phyloP scores from a whole-genome alignment of 257 asterid genomes.

The Parsonsia alboflavescens region DNA sequence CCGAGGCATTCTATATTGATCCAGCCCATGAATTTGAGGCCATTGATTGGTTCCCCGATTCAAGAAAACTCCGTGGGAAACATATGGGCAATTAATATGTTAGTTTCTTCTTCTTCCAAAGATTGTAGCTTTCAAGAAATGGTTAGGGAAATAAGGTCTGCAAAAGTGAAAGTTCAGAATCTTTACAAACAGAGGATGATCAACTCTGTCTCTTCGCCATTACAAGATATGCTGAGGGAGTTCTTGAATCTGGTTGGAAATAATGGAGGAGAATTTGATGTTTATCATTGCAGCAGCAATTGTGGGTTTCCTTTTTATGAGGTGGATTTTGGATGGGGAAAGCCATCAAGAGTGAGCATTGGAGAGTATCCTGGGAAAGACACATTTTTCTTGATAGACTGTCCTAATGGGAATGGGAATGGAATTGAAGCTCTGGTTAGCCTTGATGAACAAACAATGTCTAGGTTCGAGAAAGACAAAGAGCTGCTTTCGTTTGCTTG shows the following conservation, averaged over 20 bases:
- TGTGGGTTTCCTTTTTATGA: neutral
- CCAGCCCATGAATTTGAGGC: no score
- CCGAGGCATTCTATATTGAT: no score
- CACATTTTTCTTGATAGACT: slow-evolving; percentile 9
- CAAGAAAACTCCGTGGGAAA: no score
- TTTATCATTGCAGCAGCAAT: neutral
- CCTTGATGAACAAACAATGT: slow-evolving; percentile 7
- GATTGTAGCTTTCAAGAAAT: no score
- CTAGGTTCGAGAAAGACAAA: neutral
- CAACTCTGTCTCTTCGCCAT: neutral
- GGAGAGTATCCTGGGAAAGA: neutral
- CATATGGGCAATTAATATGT: no score
- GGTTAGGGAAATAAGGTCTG: no score
- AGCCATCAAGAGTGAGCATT: slow-evolving; percentile 13
- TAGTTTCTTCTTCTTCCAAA: neutral
- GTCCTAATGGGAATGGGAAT: neutral
- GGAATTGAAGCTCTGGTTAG: slow-evolving; percentile 20
- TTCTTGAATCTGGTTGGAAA: neutral
- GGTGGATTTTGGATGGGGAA: slow-evolving; percentile 23
- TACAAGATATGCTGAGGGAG: neutral
- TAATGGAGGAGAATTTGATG: neutral
- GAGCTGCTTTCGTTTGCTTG: neutral
- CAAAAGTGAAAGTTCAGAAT: no score
- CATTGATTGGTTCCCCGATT: no score
- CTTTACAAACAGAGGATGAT: no score